Conservation (phyloP, 305 asterid genomes). For the Galium porrigens region DNA sequence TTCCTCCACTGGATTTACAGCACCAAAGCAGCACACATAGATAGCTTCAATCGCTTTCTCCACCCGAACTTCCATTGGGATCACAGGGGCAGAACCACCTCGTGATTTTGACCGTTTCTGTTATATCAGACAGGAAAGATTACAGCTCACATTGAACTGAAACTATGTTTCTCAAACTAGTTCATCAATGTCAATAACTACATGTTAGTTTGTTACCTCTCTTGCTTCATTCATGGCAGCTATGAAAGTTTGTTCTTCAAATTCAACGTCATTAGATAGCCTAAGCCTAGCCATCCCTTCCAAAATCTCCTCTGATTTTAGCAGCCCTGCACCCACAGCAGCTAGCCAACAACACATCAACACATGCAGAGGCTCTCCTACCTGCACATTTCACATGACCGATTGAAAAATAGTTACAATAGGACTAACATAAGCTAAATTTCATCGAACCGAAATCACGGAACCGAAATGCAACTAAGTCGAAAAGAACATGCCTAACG, state of each 20-base stretch:
- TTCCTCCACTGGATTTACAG: constrained; percentile 42
- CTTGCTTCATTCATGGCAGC: constrained; percentile 70
- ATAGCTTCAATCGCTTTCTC: constrained; percentile 90
- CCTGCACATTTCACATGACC: constrained; percentile 19
- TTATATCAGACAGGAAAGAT: not conserved
- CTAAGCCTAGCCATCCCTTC: constrained; percentile 88
- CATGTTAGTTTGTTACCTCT: constrained; percentile 38
- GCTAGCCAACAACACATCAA: constrained; percentile 81
- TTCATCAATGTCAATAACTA: not conserved
- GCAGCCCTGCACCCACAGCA: constrained; percentile 84
- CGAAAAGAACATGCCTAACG: not conserved
- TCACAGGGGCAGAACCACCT: constrained; percentile 31
- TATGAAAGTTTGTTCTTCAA: constrained; percentile 71
- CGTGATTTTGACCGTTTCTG: constrained; percentile 52
- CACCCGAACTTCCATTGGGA: constrained; percentile 66
- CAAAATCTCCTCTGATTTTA: constrained; percentile 80
- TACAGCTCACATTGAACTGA: not conserved
- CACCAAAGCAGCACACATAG: constrained; percentile 56
- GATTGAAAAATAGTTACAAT: not conserved
- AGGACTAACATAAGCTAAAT: not conserved
- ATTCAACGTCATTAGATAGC: constrained; percentile 68
- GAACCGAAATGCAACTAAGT: no score
- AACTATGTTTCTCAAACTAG: not conserved
- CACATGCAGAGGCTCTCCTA: constrained; percentile 76
- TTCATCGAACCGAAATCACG: not conserved